Evolutionary conservation across 805 yeast genomes (phyloP), one percentile per base, ranked within the genome.

Genomic region (Isabelozyma pseudorhagii): DNA sequence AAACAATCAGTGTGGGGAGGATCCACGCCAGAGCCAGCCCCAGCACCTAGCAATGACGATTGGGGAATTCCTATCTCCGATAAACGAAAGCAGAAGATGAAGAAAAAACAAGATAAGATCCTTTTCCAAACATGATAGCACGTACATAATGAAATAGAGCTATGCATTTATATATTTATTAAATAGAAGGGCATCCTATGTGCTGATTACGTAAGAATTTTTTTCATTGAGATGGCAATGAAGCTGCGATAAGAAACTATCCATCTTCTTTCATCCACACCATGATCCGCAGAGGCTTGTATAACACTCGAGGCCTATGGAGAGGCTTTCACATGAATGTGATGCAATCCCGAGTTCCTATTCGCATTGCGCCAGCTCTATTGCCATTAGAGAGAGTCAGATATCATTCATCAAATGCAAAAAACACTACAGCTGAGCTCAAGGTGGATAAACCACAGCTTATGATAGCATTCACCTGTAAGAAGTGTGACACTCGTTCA

Each of bases 381-480:
- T 13, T 4, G 8, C 8, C 10, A 9, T 31, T 31, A 9, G 9
- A 31, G 10, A 31, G 10, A 4, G n/a, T 31, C 36, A 38, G 40
- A 38, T 38, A 8, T 15, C 15, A 38, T 4, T 38, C 40, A 2
- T 31, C 36, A 31, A 8, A 31, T 4, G n/a, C 36, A 8, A 17
- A 38, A 11, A 17, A 8, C 40, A 28, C 46, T 8, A 41, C 50
- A n/a, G 61, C 59, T 5, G 40, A 52, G 4, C 38, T 81, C 51
- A 83, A 86, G 58, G 78, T 80, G 17, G 94, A 87, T 47, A 82
- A 85, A 53, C 96, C 96, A 2, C 82, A 85, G 65, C 73, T 89
- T 54, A 86, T 90, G 86, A 79, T 93, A 18, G 93, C 96, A 0
- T 92, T 93, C 70, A 93, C 97, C 0, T 93, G 98, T 69, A 93